Percentiles rank a stretch among this genome's conserved stretches.
These are phyloP conservation scores for Ambrosiella beaveri DNA, from an alignment of 2,329 filamentous ascomycete species.

Conservation along the genomic window DNA sequence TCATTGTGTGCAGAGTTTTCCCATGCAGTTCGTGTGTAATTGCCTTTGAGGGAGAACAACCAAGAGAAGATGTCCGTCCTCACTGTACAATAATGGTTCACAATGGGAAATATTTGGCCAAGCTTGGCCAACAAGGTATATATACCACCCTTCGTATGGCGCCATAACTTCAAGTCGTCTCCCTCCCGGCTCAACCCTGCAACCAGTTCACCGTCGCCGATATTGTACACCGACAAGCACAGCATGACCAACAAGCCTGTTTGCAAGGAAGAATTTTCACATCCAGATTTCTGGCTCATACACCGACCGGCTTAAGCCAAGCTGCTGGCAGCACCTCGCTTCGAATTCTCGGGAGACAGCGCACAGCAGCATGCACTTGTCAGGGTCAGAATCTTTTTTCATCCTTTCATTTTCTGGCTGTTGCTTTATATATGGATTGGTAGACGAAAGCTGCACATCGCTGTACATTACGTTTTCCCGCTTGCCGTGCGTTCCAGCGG, in stretches of 20 bases:
- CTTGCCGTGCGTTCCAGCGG: neutral
- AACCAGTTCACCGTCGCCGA: neutral
- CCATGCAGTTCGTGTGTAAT: neutral
- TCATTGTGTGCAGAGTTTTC: neutral
- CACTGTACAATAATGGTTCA: neutral
- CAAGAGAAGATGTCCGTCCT: neutral
- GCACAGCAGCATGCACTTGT: neutral
- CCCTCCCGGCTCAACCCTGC: neutral
- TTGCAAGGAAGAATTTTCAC: neutral
- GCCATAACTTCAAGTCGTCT: too few relatives aligned
- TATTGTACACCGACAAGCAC: neutral
- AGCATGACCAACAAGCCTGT: neutral
- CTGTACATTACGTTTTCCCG: too few relatives aligned
- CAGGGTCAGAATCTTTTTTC: neutral
- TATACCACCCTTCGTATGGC: neutral
- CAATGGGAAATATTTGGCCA: neutral
- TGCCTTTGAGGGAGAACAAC: neutral
- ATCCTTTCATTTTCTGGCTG: too few relatives aligned
- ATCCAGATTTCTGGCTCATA: neutral
- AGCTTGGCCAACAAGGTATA: neutral
- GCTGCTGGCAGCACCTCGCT: neutral
- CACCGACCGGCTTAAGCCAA: neutral
- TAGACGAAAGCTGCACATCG: too few relatives aligned
- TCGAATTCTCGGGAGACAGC: neutral
- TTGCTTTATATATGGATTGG: too few relatives aligned